A percentile compares a stretch with the other conserved stretches of the same genome.
These are phyloP conservation scores for Apiospora malaysiana DNA, from an alignment of 2,329 filamentous ascomycete genomes.

Conservation along the genomic window DNA sequence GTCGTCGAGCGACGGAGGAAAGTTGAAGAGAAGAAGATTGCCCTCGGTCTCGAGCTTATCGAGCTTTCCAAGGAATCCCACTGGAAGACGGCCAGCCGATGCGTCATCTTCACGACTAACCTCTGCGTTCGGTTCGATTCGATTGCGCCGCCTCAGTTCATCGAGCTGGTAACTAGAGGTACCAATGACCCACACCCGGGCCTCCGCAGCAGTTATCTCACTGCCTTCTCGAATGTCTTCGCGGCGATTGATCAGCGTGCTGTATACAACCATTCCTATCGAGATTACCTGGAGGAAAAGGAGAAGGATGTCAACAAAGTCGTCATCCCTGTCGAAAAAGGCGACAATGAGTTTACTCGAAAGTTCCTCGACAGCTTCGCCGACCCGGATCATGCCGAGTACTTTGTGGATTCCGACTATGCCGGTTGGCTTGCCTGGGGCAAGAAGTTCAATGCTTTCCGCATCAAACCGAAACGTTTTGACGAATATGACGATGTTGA, in stretches of 20 bases:
- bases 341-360: constrained; percentile 79
- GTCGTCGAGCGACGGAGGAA: constrained; percentile 76
- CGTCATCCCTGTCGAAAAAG: constrained; percentile 72
- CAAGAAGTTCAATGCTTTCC: constrained; percentile 81
- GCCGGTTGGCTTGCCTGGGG: constrained; percentile 98
- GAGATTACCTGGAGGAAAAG: constrained; percentile 82
- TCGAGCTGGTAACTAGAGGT: constrained; percentile 81
- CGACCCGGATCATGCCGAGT: constrained; percentile 74
- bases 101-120: constrained; percentile 88
- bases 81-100: constrained; percentile 94
- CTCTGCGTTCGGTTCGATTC: constrained; percentile 91
- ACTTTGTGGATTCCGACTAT: constrained; percentile 90
- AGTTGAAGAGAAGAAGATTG: constrained; percentile 84
- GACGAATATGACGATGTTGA: constrained; percentile 82
- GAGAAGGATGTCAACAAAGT: constrained; percentile 81
- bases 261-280: constrained; percentile 83
- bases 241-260: constrained; percentile 88
- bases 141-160: constrained; percentile 79
- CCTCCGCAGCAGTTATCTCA: constrained; percentile 79
- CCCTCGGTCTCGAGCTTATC: constrained; percentile 81
- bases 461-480: constrained; percentile 72
- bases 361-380: constrained; percentile 81
- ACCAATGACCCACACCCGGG: constrained; percentile 91
- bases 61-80: constrained; percentile 79
- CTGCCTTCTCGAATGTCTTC: constrained; percentile 77